Base-by-base conservation (phyloP, 179 eudicot genomes). In the Silene coronaria region DNA sequence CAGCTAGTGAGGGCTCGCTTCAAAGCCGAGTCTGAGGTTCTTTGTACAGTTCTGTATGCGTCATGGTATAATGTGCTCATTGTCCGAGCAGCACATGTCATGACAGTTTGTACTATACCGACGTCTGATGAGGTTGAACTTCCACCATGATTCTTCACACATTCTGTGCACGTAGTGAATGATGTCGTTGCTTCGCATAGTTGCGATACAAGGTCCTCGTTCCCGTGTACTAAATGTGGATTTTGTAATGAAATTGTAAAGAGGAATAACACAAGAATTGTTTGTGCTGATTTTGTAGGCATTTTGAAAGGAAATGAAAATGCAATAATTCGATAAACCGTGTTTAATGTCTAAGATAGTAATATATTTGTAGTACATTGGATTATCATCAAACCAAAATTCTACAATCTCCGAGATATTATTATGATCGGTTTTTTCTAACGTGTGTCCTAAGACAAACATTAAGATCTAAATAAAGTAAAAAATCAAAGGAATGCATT, bases 161-260 rank as follows among this genome's bases (percentile, higher is more conserved):
- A 80, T 0, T 1, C 21, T 24, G 21, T 59, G 67, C 76, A 72
- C 0, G 14, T 8, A 16, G 21, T 9, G 26, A 64, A 72, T n/a
- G 13, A 17, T 51, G 59, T 17, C 22, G 82, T 71, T 64, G 68
- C 36, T 2, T 67, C 38, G 36, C 82, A 71, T 38, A 79, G 36
- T 14, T 8, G 42, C 34, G 19, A 7, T 57, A 77, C 65, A 60
- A 60, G 30, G 3, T 55, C 62, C 1, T 45, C 60, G 8, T 70
- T 61, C 14, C 75, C 79, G 51, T 60, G 27, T 36, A 13, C 53
- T 9, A 21, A 36, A 17, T 51, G 2, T 6, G 27, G 5, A 67
- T 67, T 67, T 67, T 36, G 55, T 1, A 38, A n/a, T 36, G 28
- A 67, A 38, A 67, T 9, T 4, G 26, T 11, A 0, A 24, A 21